Percentiles rank a stretch among this genome's conserved stretches.
phyloP scores from a whole-genome alignment of 306 rosid genomes.

The Carpinus fangiana region DNA sequence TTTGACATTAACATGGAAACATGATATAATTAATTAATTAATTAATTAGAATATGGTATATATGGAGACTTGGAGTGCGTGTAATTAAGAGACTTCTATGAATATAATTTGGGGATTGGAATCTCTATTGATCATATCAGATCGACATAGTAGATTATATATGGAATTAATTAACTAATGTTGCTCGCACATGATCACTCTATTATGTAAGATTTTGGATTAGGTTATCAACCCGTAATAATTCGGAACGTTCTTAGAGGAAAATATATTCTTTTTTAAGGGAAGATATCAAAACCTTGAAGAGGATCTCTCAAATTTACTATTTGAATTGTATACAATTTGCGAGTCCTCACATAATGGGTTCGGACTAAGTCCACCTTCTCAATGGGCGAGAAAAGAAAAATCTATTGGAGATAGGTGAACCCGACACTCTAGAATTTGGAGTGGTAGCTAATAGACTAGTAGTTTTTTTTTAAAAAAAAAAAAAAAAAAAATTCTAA shows the following conservation, averaged over 20 bases:
- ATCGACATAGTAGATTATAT: background rate
- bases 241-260: background rate
- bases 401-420: no score
- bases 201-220: background rate
- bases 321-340: no score
- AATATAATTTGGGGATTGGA: background rate
- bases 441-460: no score
- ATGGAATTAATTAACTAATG: background rate
- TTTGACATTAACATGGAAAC: background rate
- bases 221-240: background rate
- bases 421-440: no score
- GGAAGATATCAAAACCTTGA: background rate
- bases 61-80: no score
- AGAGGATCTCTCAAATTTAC: no score
- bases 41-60: background rate
- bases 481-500: no score
- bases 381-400: no score
- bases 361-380: no score
- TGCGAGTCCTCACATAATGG: no score
- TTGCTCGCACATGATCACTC: background rate
- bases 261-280: background rate
- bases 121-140: background rate
- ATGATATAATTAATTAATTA: background rate
- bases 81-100: background rate
- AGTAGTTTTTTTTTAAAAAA: no score